Percentiles rank a stretch among this genome's conserved stretches.
Evolutionary conservation across 805 yeast genomes (phyloP).

Genomic region (Metschnikowia baotianmanensis): DNA sequence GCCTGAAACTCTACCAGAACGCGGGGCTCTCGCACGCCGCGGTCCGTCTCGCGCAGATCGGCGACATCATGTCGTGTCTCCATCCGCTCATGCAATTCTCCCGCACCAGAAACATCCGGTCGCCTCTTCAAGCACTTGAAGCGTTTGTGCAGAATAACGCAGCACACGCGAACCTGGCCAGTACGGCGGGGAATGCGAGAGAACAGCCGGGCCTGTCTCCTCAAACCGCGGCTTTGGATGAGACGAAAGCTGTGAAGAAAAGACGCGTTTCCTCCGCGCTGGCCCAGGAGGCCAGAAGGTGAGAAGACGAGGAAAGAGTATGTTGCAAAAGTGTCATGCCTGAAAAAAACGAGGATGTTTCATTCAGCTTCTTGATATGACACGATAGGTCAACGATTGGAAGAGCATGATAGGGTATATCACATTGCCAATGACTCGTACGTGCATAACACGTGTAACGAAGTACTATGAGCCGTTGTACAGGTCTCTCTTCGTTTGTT

Average conservation of each 20-base stretch:
- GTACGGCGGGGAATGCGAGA: not conserved
- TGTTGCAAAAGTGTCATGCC: too few relatives aligned
- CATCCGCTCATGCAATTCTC: slow-evolving; percentile 63
- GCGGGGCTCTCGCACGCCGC: slow-evolving; percentile 66
- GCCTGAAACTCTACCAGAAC: slow-evolving; percentile 48
- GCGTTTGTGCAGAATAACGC: slow-evolving; percentile 28
- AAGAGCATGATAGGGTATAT: too few relatives aligned
- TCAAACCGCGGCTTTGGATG: slow-evolving; percentile 9
- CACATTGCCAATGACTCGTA: too few relatives aligned
- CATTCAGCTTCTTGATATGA: too few relatives aligned
- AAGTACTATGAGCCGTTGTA: too few relatives aligned
- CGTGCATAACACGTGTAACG: too few relatives aligned
- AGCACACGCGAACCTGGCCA: not conserved
- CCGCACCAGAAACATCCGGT: slow-evolving; percentile 42
- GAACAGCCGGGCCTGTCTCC: slow-evolving; percentile 13
- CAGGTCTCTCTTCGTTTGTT: too few relatives aligned
- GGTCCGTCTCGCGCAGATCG: slow-evolving; percentile 68
- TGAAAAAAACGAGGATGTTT: too few relatives aligned
- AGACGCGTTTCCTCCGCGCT: slow-evolving; percentile 12
- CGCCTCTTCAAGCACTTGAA: slow-evolving; percentile 58
- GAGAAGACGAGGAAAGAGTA: too few relatives aligned
- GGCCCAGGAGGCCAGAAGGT: too few relatives aligned
- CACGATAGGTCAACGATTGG: too few relatives aligned
- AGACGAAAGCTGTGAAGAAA: slow-evolving; percentile 11
- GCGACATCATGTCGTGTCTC: slow-evolving; percentile 75